phyloP scores from a whole-genome alignment of 148 eudicot species.

The Amaranthus palmeri region DNA sequence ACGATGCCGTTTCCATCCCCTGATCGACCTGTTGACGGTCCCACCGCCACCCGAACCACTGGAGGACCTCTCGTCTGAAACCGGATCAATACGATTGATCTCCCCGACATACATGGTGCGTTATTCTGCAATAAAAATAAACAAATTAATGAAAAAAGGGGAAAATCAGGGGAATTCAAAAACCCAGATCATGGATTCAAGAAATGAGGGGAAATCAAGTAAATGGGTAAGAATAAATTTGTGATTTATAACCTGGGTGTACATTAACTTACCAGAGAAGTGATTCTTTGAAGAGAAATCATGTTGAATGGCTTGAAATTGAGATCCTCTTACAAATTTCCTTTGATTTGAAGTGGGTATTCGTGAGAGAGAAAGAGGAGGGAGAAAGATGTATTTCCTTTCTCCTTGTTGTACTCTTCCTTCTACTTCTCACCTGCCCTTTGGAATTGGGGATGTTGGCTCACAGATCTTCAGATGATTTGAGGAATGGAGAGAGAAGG shows the following conservation, averaged over 20 bases:
- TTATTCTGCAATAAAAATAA: slow-evolving; percentile 43
- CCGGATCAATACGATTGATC: slow-evolving; percentile 38
- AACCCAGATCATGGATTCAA: neutral
- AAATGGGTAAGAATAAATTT: slow-evolving; percentile 19
- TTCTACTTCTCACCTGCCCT: slow-evolving; percentile 2
- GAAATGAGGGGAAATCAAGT: neutral
- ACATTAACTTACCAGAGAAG: slow-evolving; percentile 45
- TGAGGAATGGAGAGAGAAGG: slow-evolving; percentile 10
- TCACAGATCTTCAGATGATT: slow-evolving; percentile 20
- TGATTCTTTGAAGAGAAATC: slow-evolving; percentile 55
- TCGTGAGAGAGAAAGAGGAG: neutral
- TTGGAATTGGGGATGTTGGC: neutral
- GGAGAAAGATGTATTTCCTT: neutral
- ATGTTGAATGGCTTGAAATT: slow-evolving; percentile 30
- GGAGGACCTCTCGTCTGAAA: slow-evolving; percentile 27
- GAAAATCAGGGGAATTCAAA: neutral
- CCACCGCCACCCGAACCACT: slow-evolving; percentile 53
- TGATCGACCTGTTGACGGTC: slow-evolving; percentile 45
- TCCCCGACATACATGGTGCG: slow-evolving; percentile 46
- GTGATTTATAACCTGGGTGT: slow-evolving; percentile 27
- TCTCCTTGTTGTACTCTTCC: neutral
- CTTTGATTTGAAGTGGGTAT: neutral
- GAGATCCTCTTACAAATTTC: neutral
- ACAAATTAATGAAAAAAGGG: neutral
- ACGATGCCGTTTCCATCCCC: slow-evolving; percentile 52